Percentiles rank a stretch among this genome's conserved stretches.
Evolutionary conservation across 2,329 filamentous ascomycete species (phyloP).

Genomic region (Xylaria arbuscula): DNA sequence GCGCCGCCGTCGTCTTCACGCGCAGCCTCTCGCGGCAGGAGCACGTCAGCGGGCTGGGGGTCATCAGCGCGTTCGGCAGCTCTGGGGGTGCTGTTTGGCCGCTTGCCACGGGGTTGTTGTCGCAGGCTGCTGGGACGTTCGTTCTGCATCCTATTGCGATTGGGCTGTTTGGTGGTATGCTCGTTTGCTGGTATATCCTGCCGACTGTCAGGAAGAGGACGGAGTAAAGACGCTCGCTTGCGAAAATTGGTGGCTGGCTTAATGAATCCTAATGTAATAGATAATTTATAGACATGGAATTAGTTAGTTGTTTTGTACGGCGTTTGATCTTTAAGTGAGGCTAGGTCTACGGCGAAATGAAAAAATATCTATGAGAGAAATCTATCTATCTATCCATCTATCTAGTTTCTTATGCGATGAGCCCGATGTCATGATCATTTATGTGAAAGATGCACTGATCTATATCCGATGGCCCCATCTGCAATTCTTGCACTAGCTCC

Average conservation of each 20-base stretch:
- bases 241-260: not conserved
- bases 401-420: slow-evolving; percentile 20
- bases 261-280: not conserved
- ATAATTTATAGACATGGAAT: not conserved
- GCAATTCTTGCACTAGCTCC: slow-evolving; percentile 3
- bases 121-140: slow-evolving; percentile 70
- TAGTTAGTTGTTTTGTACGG: not conserved
- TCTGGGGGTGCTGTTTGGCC: slow-evolving; percentile 75
- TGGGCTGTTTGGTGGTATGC: slow-evolving; percentile 72
- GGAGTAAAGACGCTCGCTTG: slow-evolving; percentile 56
- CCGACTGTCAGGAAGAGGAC: slow-evolving; percentile 68
- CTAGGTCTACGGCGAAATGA: not conserved
- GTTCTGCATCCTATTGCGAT: slow-evolving; percentile 76
- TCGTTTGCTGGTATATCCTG: slow-evolving; percentile 71
- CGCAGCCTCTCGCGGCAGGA: slow-evolving; percentile 68
- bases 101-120: slow-evolving; percentile 72
- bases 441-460: slow-evolving; percentile 21
- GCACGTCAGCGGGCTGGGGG: slow-evolving; percentile 71
- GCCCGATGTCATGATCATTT: slow-evolving; percentile 14
- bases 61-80: slow-evolving; percentile 76
- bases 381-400: slow-evolving; percentile 24
- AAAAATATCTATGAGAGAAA: slow-evolving; percentile 24
- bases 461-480: slow-evolving; percentile 14
- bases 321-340: not conserved
- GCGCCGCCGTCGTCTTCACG: slow-evolving; percentile 72